Evolutionary conservation across 2,329 filamentous ascomycete species (phyloP).

Genomic region (Raffaelea ambrosiae): DNA sequence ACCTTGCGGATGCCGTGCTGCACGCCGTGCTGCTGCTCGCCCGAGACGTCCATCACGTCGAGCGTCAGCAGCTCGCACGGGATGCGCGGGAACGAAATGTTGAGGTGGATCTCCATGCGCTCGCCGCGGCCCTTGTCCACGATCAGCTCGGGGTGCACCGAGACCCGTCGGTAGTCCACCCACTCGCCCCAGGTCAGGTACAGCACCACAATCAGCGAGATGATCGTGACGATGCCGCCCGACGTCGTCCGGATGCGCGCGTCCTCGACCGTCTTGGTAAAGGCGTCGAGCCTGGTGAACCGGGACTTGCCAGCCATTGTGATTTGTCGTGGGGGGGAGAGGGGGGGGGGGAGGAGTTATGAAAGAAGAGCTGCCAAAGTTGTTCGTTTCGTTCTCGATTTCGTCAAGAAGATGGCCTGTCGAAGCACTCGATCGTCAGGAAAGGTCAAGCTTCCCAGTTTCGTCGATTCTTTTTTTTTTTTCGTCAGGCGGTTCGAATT

Average conservation of each 20-base stretch:
- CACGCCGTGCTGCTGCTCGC: slow-evolving; percentile 91
- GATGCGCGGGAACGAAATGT: slow-evolving; percentile 88
- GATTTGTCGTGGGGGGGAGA: slow-evolving; percentile 5
- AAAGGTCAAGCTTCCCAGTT: too few relatives aligned
- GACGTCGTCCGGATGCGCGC: slow-evolving; percentile 92
- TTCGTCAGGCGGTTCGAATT: too few relatives aligned
- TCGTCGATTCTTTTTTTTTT: too few relatives aligned
- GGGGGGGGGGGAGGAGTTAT: not conserved
- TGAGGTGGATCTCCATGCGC: slow-evolving; percentile 98
- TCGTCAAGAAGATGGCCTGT: too few relatives aligned
- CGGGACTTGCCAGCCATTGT: slow-evolving; percentile 82
- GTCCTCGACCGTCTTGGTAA: slow-evolving; percentile 98
- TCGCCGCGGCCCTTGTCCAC: slow-evolving; percentile 94
- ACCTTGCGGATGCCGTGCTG: slow-evolving; percentile 90
- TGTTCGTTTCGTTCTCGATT: too few relatives aligned
- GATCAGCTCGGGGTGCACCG: slow-evolving; percentile 83
- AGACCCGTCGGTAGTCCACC: slow-evolving; percentile 79
- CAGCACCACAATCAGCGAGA: slow-evolving; percentile 78
- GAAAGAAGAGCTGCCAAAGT: not conserved
- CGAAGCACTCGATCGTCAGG: too few relatives aligned
- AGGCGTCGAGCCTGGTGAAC: slow-evolving; percentile 95
- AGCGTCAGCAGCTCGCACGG: slow-evolving; percentile 94
- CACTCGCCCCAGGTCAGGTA: slow-evolving; percentile 94
- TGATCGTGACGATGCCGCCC: slow-evolving; percentile 88
- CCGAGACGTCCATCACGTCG: slow-evolving; percentile 98